Evolutionary conservation across 163 green algal genomes (phyloP).

Genomic region (Scenedesmus sp.): DNA sequence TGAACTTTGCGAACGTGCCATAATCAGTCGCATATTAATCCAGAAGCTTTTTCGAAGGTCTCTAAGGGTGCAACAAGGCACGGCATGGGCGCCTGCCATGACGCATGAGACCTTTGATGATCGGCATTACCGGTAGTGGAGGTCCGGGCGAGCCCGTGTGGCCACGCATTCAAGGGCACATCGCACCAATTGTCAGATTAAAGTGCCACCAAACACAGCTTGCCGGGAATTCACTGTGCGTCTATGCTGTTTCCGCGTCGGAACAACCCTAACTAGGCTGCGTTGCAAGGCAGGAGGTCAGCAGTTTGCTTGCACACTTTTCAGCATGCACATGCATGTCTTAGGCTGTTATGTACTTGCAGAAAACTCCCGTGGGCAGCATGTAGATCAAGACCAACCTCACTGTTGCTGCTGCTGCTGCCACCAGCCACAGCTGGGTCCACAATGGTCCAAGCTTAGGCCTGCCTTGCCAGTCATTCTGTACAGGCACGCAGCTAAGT

Average conservation of each 20-base stretch:
- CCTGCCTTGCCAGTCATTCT: too few species aligned
- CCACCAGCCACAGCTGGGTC: too few species aligned
- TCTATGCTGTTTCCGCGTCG: neutral
- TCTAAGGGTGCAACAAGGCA: neutral
- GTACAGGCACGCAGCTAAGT: too few species aligned
- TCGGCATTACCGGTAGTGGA: too few species aligned
- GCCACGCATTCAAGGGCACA: neutral
- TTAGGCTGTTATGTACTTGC: too few species aligned
- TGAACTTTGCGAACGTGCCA: neutral
- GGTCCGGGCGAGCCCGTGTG: neutral
- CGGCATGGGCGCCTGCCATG: too few species aligned
- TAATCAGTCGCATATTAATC: neutral
- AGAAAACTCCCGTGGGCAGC: too few species aligned
- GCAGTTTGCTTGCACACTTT: neutral
- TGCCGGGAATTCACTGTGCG: neutral
- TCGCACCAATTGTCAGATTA: neutral
- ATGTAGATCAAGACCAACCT: too few species aligned
- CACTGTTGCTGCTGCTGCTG: too few species aligned
- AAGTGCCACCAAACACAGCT: neutral
- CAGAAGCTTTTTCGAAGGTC: neutral
- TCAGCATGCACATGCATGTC: neutral
- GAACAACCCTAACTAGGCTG: too few species aligned
- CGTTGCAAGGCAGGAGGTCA: neutral
- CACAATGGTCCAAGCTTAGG: too few species aligned
- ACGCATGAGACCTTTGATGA: too few species aligned